phyloP scores from a whole-genome alignment of 2,329 filamentous ascomycete genomes.

The Diaporthe longicolla region DNA sequence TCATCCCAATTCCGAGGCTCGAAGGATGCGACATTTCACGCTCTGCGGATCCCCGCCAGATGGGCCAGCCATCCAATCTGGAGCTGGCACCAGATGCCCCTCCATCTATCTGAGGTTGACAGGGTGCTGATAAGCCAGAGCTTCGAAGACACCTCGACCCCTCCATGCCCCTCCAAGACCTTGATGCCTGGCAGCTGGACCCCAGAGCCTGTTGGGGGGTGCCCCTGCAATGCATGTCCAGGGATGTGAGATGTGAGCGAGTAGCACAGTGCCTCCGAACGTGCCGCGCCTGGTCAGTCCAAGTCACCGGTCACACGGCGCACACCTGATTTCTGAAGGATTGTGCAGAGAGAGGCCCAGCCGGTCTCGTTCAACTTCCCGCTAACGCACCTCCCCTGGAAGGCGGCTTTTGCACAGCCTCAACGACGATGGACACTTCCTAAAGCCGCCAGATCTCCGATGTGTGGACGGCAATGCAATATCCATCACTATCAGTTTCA shows the following conservation, averaged over 20 bases:
- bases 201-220: not conserved
- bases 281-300: conserved; percentile 23
- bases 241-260: conserved; percentile 7
- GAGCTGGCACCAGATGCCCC: conserved; percentile 33
- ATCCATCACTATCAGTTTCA: conserved; percentile 41
- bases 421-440: conserved; percentile 40
- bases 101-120: conserved; percentile 38
- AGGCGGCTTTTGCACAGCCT: conserved; percentile 40
- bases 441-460: conserved; percentile 42
- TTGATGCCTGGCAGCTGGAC: conserved; percentile 24
- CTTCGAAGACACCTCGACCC: conserved; percentile 36
- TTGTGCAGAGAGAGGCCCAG: conserved; percentile 29
- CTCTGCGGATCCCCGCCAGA: conserved; percentile 35
- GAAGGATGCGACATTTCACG: conserved; percentile 33
- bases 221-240: conserved; percentile 20
- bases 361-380: conserved; percentile 33
- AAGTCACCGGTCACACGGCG: conserved; percentile 36
- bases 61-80: conserved; percentile 38
- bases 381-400: conserved; percentile 38
- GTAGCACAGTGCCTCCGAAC: conserved; percentile 38
- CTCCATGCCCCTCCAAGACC: conserved; percentile 42
- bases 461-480: conserved; percentile 42
- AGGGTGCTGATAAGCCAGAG: conserved; percentile 40
- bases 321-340: conserved; percentile 37
- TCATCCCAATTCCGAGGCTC: conserved; percentile 19